Percentiles rank a stretch among this genome's conserved stretches.
Evolutionary conservation across 768 basidiomycete genomes (phyloP).

Genomic region (Dioszegia aurantiaca): DNA sequence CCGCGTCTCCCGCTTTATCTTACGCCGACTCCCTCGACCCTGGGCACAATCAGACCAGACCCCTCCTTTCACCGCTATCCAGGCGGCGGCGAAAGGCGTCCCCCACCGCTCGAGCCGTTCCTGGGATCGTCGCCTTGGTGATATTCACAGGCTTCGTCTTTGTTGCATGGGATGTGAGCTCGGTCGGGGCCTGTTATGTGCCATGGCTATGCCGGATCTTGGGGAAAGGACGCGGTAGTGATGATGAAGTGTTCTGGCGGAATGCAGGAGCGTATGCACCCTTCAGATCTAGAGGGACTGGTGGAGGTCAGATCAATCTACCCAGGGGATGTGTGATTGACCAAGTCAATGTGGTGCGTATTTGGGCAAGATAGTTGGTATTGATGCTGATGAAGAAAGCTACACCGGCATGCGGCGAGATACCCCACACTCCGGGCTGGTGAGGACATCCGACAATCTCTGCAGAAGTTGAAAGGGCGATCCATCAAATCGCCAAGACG

Average conservation of each 20-base stretch:
- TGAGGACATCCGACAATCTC: constrained; percentile 20
- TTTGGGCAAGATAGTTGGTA: background rate
- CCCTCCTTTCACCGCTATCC: constrained; percentile 8
- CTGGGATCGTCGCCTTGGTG: constrained; percentile 7
- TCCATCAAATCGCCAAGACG: constrained; percentile 20
- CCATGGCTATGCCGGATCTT: constrained; percentile 33
- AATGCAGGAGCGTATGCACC: constrained; percentile 44
- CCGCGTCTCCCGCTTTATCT: constrained; percentile 5
- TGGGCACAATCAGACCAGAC: background rate
- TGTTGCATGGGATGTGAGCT: constrained; percentile 36
- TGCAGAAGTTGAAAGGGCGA: constrained; percentile 34
- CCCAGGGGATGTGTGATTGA: constrained; percentile 44
- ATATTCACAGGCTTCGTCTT: constrained; percentile 26
- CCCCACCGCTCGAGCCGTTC: constrained; percentile 9
- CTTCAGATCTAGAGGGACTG: constrained; percentile 27
- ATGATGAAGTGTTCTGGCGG: constrained; percentile 39
- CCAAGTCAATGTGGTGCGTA: constrained; percentile 43
- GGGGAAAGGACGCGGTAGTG: constrained; percentile 16
- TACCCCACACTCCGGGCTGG: constrained; percentile 34
- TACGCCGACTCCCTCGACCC: constrained; percentile 3
- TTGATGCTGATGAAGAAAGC: constrained; percentile 21
- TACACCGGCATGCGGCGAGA: constrained; percentile 44
- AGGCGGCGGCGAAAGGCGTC: constrained; percentile 12
- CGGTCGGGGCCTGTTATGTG: constrained; percentile 34
- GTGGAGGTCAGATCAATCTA: constrained; percentile 33